Percentiles rank a stretch among this genome's conserved stretches.
Evolutionary conservation across 495 filamentous ascomycete species (phyloP).

Genomic region (Cladorrhinum samala): DNA sequence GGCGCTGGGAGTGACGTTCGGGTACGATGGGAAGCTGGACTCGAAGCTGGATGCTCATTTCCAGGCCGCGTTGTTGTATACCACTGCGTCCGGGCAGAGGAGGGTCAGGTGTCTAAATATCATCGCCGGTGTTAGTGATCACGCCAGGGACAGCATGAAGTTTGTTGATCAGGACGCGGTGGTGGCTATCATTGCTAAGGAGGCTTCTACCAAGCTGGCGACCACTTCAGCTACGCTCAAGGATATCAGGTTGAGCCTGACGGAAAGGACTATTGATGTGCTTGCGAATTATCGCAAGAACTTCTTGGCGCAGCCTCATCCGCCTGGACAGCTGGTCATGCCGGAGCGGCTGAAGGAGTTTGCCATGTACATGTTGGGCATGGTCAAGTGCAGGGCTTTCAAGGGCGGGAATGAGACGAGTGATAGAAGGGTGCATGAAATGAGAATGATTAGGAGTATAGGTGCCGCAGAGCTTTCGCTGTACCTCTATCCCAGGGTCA

Average conservation of each 20-base stretch:
- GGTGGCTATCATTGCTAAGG: slow-evolving; percentile 79
- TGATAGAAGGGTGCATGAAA: slow-evolving; percentile 84
- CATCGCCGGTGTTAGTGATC: slow-evolving; percentile 85
- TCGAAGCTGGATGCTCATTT: slow-evolving; percentile 96
- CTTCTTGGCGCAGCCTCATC: slow-evolving; percentile 69
- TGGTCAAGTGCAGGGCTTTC: slow-evolving; percentile 88
- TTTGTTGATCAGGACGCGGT: slow-evolving; percentile 95
- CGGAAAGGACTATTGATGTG: slow-evolving; percentile 92
- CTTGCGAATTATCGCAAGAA: slow-evolving; percentile 90
- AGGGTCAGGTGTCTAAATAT: slow-evolving; percentile 89
- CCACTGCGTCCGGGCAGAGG: slow-evolving; percentile 81
- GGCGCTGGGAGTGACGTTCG: slow-evolving; percentile 85
- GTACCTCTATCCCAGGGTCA: slow-evolving; percentile 92
- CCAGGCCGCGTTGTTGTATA: slow-evolving; percentile 91
- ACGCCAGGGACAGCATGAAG: slow-evolving; percentile 75
- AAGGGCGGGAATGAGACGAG: slow-evolving; percentile 91
- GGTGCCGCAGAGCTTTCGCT: slow-evolving; percentile 78
- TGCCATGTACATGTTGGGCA: slow-evolving; percentile 90
- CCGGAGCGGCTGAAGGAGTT: slow-evolving; percentile 96
- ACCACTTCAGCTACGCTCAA: slow-evolving; percentile 69
- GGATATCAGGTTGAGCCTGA: slow-evolving; percentile 75
- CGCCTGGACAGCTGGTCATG: slow-evolving; percentile 88
- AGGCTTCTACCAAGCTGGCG: slow-evolving; percentile 73
- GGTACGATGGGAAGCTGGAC: slow-evolving; percentile 95
- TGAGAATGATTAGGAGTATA: slow-evolving; percentile 84